Evolutionary conservation across 2,329 filamentous ascomycete genomes (phyloP), one percentile per base, ranked within the genome.

Genomic region (Cladophialophora bantiana): DNA sequence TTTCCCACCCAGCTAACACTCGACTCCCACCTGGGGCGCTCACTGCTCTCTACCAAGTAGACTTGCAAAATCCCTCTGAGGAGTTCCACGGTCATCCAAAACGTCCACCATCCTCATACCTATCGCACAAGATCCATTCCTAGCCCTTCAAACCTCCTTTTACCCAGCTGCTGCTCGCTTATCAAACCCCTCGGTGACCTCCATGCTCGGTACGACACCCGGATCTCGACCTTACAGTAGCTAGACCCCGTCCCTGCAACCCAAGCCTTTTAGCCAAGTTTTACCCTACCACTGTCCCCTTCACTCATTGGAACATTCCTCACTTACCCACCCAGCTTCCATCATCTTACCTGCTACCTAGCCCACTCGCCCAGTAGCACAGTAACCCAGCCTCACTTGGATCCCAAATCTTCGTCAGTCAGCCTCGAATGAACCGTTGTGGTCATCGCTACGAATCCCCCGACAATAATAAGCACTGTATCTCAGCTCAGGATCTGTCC

Each of bases 401-500:
- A 31, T 31, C 18, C 59, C 18, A 53, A 38, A 18, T 26, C 45
- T 36, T 15, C 42, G 12, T 35, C 31, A 15, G 38, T 50, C 61
- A 52, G 40, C 52, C 53, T 50, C 48, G 20, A 13, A 38, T 42
- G 5, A 35, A 40, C 34, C 26, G 52, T 15, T 13, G 32, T 40
- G 36, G 26, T 4, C 26, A 32, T 60, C 58, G 45, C 58, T 52
- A 15, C 32, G 6, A 60, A 32, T 18, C 9, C 35, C 42, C 42
- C 31, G 45, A 34, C 45, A 36, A 42, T 40, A 65, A 45, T 57
- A 65, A 65, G 63, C 63, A 57, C 56, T 52, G 40, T 50, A 56
- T 50, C 58, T 58, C 52, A 62, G 42, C 58, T 62, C 56, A 42
- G 13, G 31, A 40, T 50, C 15, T 20, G n/a, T 34, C 9, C 55